Evolutionary conservation across 2,329 filamentous ascomycete species (phyloP), one percentile per base, ranked within the genome.

Genomic region (Plectosphaerella plurivora): DNA sequence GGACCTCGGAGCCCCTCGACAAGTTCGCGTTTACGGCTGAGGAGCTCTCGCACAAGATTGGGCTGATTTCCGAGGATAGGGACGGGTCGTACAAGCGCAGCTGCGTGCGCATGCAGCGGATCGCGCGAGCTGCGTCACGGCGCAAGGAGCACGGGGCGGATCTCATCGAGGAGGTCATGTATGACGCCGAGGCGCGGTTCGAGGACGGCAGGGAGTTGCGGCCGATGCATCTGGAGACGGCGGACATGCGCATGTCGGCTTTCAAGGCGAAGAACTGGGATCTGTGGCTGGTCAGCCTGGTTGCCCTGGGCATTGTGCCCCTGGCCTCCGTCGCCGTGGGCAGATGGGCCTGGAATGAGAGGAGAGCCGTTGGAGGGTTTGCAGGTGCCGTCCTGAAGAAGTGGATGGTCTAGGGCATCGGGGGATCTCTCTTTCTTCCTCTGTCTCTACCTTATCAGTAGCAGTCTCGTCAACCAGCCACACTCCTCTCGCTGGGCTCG

Each of bases 141-240:
- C 61, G 66, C 11, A 75, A 73, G 56, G 42, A 74, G 5, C 57
- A 65, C 5, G 72, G 66, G 0, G 70, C 67, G 1, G 70, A 73
- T 48, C 60, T 75, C 5, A 59, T 74, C 7, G 73, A 75, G 50
- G 72, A 76, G 55, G 56, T 74, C 12, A 60, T 75, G 55, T 63
- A 65, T 22, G 73, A 75, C 45, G 59, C 64, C 44, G 62, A 67
- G 35, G 7, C 11, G 12, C 35, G 33, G n/a, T 11, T 11, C 4
- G 42, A 28, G 1, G 48, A n/a, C 12, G 4, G 9, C 4, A 22
- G 39, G 6, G 58, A 60, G 50, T 44, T 61, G 3, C 59, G 63
- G 1, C 68, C 70, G 2, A 73, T 73, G 68, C 72, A 76, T 54
- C 59, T 74, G 12, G 68, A 75, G 59, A 75, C 72, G 3, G 71